Evolutionary conservation across 140 eudicot genomes (phyloP).

Genomic region (Bidens hawaiensis): DNA sequence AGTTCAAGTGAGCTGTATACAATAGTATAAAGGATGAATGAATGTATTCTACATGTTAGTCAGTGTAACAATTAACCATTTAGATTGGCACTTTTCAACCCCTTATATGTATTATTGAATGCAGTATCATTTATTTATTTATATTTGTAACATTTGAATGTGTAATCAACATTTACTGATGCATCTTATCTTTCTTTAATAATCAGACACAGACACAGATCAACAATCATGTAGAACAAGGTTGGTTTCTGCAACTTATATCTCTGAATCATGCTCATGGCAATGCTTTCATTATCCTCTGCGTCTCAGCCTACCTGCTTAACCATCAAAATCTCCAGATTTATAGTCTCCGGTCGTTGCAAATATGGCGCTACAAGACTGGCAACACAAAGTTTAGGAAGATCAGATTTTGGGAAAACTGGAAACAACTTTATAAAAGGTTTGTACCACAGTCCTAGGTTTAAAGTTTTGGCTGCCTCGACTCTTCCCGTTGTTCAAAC

Average conservation of each 20-base stretch:
- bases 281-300: constrained; percentile 32
- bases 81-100: too few relatives aligned
- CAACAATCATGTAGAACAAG: constrained; percentile 13
- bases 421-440: constrained; percentile 13
- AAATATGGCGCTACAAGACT: constrained; percentile 26
- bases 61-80: too few relatives aligned
- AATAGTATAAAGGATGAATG: too few relatives aligned
- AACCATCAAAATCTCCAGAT: constrained; percentile 29
- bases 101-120: too few relatives aligned
- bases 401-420: constrained; percentile 18
- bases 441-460: constrained; percentile 17
- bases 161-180: too few relatives aligned
- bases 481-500: constrained; percentile 41
- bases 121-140: too few relatives aligned
- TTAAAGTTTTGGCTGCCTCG: constrained; percentile 43
- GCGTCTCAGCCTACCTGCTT: constrained; percentile 28
- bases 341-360: constrained; percentile 10
- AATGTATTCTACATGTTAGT: too few relatives aligned
- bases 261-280: constrained; percentile 31
- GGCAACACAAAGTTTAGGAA: constrained; percentile 21
- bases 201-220: constrained; percentile 29
- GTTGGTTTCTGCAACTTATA: constrained; percentile 28
- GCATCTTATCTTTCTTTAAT: constrained; percentile 10
- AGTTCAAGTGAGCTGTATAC: too few relatives aligned
- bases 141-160: too few relatives aligned